Conservation (phyloP, 2,329 filamentous ascomycete genomes). For the Acrocalymma vagum region DNA sequence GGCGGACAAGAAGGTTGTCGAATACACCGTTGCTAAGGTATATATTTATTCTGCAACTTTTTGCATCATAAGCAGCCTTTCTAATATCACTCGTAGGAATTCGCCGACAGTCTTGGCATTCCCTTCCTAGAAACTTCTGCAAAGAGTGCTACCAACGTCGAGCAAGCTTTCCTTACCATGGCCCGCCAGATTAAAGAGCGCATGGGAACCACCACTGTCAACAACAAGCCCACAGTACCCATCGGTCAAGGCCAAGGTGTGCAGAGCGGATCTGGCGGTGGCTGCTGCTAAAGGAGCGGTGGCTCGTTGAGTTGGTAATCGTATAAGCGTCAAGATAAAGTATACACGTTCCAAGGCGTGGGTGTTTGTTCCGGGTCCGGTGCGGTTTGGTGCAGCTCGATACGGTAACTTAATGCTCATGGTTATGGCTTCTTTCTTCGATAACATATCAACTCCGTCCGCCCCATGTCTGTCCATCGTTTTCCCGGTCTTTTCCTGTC, state of each 20-base stretch:
- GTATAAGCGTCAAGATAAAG: constrained; percentile 20
- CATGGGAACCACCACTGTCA: constrained; percentile 96
- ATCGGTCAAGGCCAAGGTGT: constrained; percentile 95
- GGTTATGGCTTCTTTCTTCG: constrained; percentile 32
- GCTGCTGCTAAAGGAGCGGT: constrained; percentile 79
- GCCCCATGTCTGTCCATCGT: constrained; percentile 30
- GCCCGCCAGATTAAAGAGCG: constrained; percentile 99
- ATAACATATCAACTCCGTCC: constrained; percentile 26
- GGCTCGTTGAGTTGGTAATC: constrained; percentile 12
- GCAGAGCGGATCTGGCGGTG: constrained; percentile 81
- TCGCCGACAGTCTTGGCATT: constrained; percentile 97
- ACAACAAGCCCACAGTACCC: constrained; percentile 98
- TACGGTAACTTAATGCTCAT: constrained; percentile 39
- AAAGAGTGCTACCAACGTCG: constrained; percentile 99
- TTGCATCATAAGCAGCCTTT: not conserved
- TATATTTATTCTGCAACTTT: constrained; percentile 32
- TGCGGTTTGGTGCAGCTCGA: constrained; percentile 23
- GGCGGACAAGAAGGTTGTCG: constrained; percentile 99
- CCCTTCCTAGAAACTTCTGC: constrained; percentile 99
- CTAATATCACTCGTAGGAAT: constrained; percentile 72
- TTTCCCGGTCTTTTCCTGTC: constrained; percentile 28
- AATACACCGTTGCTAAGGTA: constrained; percentile 99
- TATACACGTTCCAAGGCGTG: constrained; percentile 35
- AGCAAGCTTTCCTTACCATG: constrained; percentile 99
- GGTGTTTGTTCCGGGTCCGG: constrained; percentile 35